phyloP scores from a whole-genome alignment of 257 asterid species.

The Jaltomata sinuosa region DNA sequence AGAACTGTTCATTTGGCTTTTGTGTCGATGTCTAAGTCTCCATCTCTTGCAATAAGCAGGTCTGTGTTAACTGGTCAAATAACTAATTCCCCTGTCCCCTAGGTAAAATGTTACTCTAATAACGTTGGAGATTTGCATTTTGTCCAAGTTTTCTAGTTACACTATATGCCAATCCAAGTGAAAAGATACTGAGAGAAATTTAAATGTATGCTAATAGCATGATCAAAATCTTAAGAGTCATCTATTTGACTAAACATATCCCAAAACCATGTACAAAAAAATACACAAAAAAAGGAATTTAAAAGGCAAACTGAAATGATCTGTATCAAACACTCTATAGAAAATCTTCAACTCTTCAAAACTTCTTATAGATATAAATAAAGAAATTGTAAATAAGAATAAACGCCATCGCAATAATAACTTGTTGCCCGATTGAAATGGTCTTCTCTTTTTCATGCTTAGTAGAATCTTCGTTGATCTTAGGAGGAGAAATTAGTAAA shows the following conservation, averaged over 20 bases:
- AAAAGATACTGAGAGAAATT: neutral
- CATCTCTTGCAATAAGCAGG: neutral
- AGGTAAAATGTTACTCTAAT: neutral
- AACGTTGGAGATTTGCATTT: neutral
- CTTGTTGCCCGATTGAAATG: constrained; percentile 53
- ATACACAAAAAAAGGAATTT: neutral
- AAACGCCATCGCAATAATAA: constrained; percentile 25
- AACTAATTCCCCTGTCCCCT: neutral
- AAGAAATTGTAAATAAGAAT: constrained; percentile 34
- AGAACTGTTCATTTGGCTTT: neutral
- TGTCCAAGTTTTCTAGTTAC: neutral
- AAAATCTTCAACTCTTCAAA: neutral
- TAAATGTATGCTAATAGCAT: neutral
- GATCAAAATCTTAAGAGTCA: neutral
- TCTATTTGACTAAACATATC: neutral
- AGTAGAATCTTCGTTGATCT: neutral
- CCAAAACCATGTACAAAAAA: neutral
- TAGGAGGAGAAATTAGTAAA: constrained; percentile 43
- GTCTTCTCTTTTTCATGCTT: constrained; percentile 8
- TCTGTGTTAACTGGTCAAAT: neutral
- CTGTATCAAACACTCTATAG: neutral
- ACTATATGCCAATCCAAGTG: neutral
- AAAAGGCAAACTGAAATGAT: neutral
- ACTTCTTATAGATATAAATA: constrained; percentile 18
- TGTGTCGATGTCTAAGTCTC: neutral